Evolutionary conservation across 345 rosid species (phyloP), one percentile per base, ranked within the genome.

Genomic region (Turritis glabra): DNA sequence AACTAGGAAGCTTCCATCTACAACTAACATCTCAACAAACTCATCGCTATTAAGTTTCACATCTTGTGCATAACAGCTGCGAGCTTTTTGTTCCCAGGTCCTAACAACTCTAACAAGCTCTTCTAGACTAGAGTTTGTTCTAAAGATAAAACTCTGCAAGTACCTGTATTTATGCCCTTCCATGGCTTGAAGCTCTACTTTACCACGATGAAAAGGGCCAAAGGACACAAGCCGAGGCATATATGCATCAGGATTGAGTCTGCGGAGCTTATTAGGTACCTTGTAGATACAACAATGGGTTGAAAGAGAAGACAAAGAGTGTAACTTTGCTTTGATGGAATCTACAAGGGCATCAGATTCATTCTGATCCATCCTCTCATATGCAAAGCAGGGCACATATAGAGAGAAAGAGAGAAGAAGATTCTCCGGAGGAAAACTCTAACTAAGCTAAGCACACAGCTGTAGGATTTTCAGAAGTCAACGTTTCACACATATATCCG

Each of bases 111-210:
- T 26, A 33, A 71, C 51, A 25, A 77, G 63, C 7, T 46, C 56
- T 2, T 69, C 43, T 50, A 83, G 66, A 70, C 30, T 75, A 14
- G 10, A 1, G 27, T 9, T 51, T 26, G 80, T 76, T 23, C 76
- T 69, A 15, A 9, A 8, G 41, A 79, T 32, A 77, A 76, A 79
- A 6, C 51, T 27, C 19, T 63, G 62, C 5, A 83, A 32, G 55
- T 80, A 80, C 70, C 81, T 76, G 32, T 51, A 38, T 38, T 80
- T 83, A 35, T 78, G 77, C 33, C 80, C 78, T 62, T 83, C 72
- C 54, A 67, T 73, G 21, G 64, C 25, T 38, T 76, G 23, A 30
- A 72, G 77, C 27, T 29, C 64, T n/a, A 38, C 32, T 26, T 71
- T 53, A 5, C 70, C 67, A 9, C 17, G 61, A 74, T 83, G 81